Evolutionary conservation across 495 filamentous ascomycete species (phyloP).

Genomic region (Glarea lozoyensis): DNA sequence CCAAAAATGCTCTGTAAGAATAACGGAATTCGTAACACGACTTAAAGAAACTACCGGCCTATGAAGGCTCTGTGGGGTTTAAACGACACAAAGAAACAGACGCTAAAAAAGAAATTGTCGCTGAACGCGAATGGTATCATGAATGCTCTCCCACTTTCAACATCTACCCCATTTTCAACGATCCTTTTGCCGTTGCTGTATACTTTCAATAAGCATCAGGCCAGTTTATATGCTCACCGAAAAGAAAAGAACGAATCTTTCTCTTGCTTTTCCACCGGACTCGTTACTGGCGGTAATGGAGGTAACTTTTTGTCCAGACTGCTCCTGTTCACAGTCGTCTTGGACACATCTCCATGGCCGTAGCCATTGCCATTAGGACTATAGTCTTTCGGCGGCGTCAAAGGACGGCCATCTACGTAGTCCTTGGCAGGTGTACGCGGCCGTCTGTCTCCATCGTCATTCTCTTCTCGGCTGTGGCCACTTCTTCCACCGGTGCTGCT

Average conservation of each 20-base stretch:
- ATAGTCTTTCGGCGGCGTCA: constrained; percentile 21
- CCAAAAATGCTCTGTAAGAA: neutral
- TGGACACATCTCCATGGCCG: no score
- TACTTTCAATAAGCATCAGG: neutral
- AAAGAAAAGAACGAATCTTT: neutral
- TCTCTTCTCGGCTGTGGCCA: constrained; percentile 12
- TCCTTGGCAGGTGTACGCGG: constrained; percentile 15
- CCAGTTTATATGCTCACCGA: neutral
- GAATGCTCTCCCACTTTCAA: constrained; percentile 7
- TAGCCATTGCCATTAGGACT: constrained; percentile 4
- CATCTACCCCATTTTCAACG: neutral
- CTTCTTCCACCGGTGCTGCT: constrained; percentile 40
- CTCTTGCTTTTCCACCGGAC: constrained; percentile 5
- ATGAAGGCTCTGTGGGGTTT: neutral
- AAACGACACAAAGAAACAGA: neutral
- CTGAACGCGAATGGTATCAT: constrained; percentile 17
- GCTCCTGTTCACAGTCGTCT: constrained; percentile 12
- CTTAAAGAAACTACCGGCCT: neutral
- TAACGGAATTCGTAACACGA: constrained; percentile 4
- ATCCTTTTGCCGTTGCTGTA: neutral
- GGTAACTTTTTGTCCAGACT: constrained; percentile 22
- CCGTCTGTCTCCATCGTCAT: constrained; percentile 10
- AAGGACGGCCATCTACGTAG: constrained; percentile 8
- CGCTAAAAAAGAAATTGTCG: constrained; percentile 4
- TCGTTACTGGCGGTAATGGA: constrained; percentile 10